Base-by-base conservation (phyloP, 192 early-diverging fungal genomes). In the Backusella macrospora region DNA sequence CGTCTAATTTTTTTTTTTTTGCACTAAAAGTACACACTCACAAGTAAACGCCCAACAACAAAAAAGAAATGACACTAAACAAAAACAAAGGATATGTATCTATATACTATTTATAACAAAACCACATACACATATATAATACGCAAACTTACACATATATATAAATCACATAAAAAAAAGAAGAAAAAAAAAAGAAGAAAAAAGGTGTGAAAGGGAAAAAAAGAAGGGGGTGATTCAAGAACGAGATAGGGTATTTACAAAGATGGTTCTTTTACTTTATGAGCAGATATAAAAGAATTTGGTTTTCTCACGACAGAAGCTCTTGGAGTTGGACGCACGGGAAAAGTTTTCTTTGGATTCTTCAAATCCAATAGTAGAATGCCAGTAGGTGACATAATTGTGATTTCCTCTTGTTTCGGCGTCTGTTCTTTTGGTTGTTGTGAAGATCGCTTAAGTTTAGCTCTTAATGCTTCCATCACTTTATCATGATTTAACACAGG, bases 381-480 rank as follows among this genome's bases (percentile, higher is more conserved):
- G 15, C 76, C 76, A 21, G 62, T 23, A 37, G 69, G 76, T 14
- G 76, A 77, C 76, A 71, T 77, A 44, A 23, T 46, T 26, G 69
- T 63, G 1, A 64, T 34, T 63, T 62, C 42, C 13, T 72, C 62
- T 8, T 23, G 34, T 43, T 38, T 62, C 8, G 48, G 40, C 23
- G 43, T 59, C 13, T 37, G 14, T 15, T 72, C 42, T 40, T 62
- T 44, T 34, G 40, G 68, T 44, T 49, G 62, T 1, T 71, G 62
- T 34, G 64, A 55, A 34, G 70, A 72, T 26, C 76, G 70, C n/a
- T 70, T 55, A 23, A 77, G 23, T 70, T 80, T 80, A 21, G 78
- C 78, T 37, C 74, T 55, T n/a, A 80, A 18, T 18, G 78, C 78
- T 16, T 80, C 74, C 78, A 80, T 80, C 4, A 80, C 78, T 69